Conservation (phyloP, 192 early-diverging fungal species). For the Entomortierella chlamydospora region DNA sequence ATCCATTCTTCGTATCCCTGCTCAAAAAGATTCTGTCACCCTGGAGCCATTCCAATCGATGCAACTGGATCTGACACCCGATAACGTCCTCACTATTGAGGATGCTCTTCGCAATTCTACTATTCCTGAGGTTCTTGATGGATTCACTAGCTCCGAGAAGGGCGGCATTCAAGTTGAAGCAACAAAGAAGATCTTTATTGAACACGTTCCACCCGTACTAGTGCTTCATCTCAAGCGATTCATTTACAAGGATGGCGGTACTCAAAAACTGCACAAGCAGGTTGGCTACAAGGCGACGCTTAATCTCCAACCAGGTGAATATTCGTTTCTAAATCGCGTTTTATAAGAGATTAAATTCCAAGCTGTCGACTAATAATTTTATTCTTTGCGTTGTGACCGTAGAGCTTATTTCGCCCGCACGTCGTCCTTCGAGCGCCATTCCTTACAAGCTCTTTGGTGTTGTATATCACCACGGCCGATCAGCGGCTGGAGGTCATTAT, state of each 20-base stretch:
- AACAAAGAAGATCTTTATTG: constrained; percentile 88
- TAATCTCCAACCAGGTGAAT: constrained; percentile 70
- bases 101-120: constrained; percentile 88
- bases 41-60: constrained; percentile 91
- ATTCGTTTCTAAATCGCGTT: neutral
- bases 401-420: constrained; percentile 73
- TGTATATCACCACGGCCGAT: constrained; percentile 94
- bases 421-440: constrained; percentile 54
- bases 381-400: neutral
- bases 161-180: constrained; percentile 58
- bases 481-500: constrained; percentile 94
- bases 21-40: constrained; percentile 82
- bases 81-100: constrained; percentile 80
- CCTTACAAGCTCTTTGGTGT: constrained; percentile 87
- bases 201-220: constrained; percentile 87
- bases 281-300: constrained; percentile 78
- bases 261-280: constrained; percentile 89
- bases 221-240: constrained; percentile 97
- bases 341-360: too few relatives aligned
- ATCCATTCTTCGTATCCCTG: constrained; percentile 79
- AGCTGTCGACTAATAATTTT: neutral
- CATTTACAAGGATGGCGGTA: constrained; percentile 82
- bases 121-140: constrained; percentile 83
- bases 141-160: constrained; percentile 70
- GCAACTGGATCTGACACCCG: constrained; percentile 86